A percentile compares a stretch with the other conserved stretches of the same genome.
These are phyloP conservation scores for Hysterium pulicare DNA, from an alignment of 2,329 filamentous ascomycete genomes.

Conservation along the genomic window DNA sequence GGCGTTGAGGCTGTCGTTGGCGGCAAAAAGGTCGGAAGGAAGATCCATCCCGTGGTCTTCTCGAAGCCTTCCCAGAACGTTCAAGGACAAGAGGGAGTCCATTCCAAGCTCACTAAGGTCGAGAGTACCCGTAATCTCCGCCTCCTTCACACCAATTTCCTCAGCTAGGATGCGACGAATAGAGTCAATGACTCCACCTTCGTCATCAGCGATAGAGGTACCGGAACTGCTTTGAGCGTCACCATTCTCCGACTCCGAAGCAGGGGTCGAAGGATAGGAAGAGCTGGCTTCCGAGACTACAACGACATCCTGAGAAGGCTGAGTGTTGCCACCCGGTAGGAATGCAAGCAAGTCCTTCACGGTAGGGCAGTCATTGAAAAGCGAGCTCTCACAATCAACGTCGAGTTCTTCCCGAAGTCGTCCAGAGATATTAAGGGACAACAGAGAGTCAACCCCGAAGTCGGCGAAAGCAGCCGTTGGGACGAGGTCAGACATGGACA, in stretches of 20 bases:
- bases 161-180: slow-evolving; percentile 9
- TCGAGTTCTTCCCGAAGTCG: slow-evolving; percentile 9
- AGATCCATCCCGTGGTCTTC: slow-evolving; percentile 15
- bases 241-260: slow-evolving; percentile 2
- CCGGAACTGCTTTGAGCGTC: slow-evolving; percentile 5
- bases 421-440: slow-evolving; percentile 18
- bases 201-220: slow-evolving; percentile 7
- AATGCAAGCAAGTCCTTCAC: slow-evolving; percentile 5
- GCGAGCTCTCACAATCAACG: slow-evolving; percentile 10
- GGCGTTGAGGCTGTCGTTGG: slow-evolving; percentile 6
- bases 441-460: slow-evolving; percentile 23
- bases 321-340: slow-evolving; percentile 1
- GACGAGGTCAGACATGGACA: slow-evolving; percentile 1
- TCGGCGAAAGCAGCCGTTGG: slow-evolving; percentile 16
- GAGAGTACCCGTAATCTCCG: slow-evolving; percentile 9
- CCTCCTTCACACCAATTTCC: slow-evolving; percentile 7
- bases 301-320: slow-evolving; percentile 4
- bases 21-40: slow-evolving; percentile 12
- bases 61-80: slow-evolving; percentile 15
- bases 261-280: slow-evolving; percentile 5
- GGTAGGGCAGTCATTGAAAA: slow-evolving; percentile 11
- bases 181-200: slow-evolving; percentile 5
- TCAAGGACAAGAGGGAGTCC: slow-evolving; percentile 25
- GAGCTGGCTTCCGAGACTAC: slow-evolving; percentile 7
- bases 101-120: slow-evolving; percentile 24